These are phyloP conservation scores for Ehretia macrophylla DNA, from an alignment of 257 asterid genomes.

Conservation along the genomic window DNA sequence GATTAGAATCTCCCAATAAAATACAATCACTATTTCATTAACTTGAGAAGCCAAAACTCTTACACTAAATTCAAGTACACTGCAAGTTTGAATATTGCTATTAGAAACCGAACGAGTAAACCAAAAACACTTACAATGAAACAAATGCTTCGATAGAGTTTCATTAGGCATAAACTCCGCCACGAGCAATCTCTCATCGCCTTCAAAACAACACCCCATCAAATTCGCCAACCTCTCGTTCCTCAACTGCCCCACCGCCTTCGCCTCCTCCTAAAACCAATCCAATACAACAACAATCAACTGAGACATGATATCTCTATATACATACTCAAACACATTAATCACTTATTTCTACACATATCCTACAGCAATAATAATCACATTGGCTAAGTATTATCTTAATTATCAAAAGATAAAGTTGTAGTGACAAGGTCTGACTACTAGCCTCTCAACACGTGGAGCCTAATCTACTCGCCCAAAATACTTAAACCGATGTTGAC, in stretches of 20 bases:
- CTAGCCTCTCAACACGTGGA: not conserved
- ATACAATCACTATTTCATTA: too few species aligned
- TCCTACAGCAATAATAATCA: not conserved
- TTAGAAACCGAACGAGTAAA: not conserved
- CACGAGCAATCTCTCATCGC: conserved; percentile 40
- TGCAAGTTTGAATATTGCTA: not conserved
- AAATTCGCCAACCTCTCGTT: conserved; percentile 40
- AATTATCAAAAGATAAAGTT: not conserved
- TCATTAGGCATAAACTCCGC: conserved; percentile 51
- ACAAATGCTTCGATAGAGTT: conserved; percentile 43
- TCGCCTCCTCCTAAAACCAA: conserved; percentile 36
- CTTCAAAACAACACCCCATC: conserved; percentile 45
- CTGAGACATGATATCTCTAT: not conserved
- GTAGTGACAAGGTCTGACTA: too few species aligned
- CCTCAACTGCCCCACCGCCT: conserved; percentile 42
- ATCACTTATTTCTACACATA: not conserved
- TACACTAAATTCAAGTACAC: too few species aligned
- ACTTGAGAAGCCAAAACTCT: too few species aligned
- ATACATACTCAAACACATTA: too few species aligned
- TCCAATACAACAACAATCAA: conserved; percentile 6
- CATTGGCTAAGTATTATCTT: not conserved
- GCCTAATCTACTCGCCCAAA: not conserved
- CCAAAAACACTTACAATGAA: conserved; percentile 35
- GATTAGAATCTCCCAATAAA: too few species aligned
- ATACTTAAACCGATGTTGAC: too few species aligned